Base-by-base conservation (phyloP, 305 asterid genomes). In the Withania somnifera region DNA sequence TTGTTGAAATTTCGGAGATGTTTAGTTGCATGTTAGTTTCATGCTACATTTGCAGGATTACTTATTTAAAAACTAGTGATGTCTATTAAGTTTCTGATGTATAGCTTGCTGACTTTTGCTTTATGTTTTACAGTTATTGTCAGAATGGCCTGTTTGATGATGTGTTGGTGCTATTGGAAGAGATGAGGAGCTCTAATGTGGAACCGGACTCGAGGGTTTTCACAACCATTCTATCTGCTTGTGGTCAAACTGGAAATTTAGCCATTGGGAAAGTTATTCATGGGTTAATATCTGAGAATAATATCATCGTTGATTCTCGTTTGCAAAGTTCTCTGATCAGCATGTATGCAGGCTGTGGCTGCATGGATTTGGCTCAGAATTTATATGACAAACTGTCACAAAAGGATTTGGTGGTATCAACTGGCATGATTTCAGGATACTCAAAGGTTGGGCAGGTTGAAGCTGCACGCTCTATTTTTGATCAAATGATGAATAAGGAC, bases 371-470 rank as follows among this genome's bases (percentile, higher is more conserved):
- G 58, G 97, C 98, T 38, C 91, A 87, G 81, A 83, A 82, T 79
- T 79, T 95, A 86, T 93, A 92, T 47, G 89, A 90, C 17, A 81
- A 82, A 53, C 78, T 95, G 88, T 84, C 83, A 53, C 79, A 82
- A 2, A 90, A 86, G 84, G 85, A 90, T 79, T 87, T 91, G 14
- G 91, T 92, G 87, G 91, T 87, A 84, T 91, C 97, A 5, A 95
- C 98, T 53, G 88, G 92, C 86, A 90, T 93, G 93, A 84, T 95
- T 80, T 84, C 91, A 14, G 94, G 98, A n/a, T 91, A 95, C 86
- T 90, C 97, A 15, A 92, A 87, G 83, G 81, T 36, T n/a, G 89
- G 95, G 28, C 85, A 84, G 67, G 47, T 95, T 56, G 89, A 90
- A 82, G 92, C 92, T 79, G 97, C 97, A 81, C 90, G 90, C 20